Base-by-base conservation (phyloP, 208 protist genomes). In the Trypanosoma brucei region DNA sequence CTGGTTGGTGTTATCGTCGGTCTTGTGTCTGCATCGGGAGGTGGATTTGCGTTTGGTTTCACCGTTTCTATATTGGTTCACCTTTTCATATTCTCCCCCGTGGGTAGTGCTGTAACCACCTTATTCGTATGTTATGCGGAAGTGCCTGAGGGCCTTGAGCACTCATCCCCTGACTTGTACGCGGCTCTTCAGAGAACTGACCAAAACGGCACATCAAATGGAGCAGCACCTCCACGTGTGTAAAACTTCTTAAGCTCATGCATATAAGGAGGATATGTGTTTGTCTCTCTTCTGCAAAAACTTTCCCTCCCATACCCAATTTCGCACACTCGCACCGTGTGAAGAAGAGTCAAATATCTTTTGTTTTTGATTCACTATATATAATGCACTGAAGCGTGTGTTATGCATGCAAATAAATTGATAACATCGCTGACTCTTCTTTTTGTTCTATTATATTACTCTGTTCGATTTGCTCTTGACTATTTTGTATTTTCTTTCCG, bases 81-180 rank as follows among this genome's bases (percentile, higher is more conserved):
- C 34, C 11, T 54, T 3, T 61, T 94, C 56, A 69, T 96, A 45
- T 84, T 95, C 31, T 64, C 68, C n/a, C 59, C 79, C 44, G 71
- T 96, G 11, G 72, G 65, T 44, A 94, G 86, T 68, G 77, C 81
- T 3, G 78, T 92, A 46, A 83, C 83, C 22, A 92, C 91, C 1
- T 69, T 95, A 35, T 96, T 96, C 75, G 88, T 96, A 22, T 94
- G 91, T 68, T 94, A 92, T 57, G 91, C 86, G 7, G 92, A 97
- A 65, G 72, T 75, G 4, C 84, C 85, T 1, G 83, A 92, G 53
- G 83, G 72, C n/a, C 72, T 95, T 53, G 75, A 74, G 37, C 67
- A 77, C 50, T 88, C 79, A 3, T 70, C 86, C 48, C 85, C 83
- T 22, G 60, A 76, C 48, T 67, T 94, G 50, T 94, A 94, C 74